phyloP scores from a whole-genome alignment of 108 stramenopile species.

The Pseudonitzschia multiseries region DNA sequence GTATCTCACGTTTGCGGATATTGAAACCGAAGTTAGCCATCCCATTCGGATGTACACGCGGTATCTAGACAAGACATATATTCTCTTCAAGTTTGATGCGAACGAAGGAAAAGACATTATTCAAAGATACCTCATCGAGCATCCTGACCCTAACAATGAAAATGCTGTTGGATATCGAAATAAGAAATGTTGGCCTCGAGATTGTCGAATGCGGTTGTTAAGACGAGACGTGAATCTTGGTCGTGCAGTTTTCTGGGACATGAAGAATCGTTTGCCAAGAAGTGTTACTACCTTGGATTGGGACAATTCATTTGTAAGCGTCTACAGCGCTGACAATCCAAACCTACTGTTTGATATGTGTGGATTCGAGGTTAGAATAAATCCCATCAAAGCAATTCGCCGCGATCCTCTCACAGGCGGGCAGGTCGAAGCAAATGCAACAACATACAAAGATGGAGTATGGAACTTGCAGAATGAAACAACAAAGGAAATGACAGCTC shows the following conservation, averaged over 20 bases:
- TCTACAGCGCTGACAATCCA: constrained; percentile 98
- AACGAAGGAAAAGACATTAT: constrained; percentile 96
- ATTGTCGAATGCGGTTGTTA: constrained; percentile 97
- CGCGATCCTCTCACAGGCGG: constrained; percentile 57
- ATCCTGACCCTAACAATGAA: constrained; percentile 99
- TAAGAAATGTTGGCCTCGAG: constrained; percentile 99
- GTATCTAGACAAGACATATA: constrained; percentile 98
- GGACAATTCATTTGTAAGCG: constrained; percentile 97
- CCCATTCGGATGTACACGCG: constrained; percentile 98
- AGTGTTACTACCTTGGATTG: constrained; percentile 96
- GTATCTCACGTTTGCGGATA: constrained; percentile 93
- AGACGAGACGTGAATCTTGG: constrained; percentile 99
- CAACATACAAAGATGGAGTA: constrained; percentile 95
- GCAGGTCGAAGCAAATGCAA: constrained; percentile 27
- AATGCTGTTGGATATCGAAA: constrained; percentile 99
- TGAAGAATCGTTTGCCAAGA: constrained; percentile 97
- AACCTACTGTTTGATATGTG: constrained; percentile 99
- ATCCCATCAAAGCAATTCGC: constrained; percentile 82
- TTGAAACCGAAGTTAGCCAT: constrained; percentile 93
- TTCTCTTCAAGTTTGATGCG: constrained; percentile 93
- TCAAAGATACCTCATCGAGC: constrained; percentile 97
- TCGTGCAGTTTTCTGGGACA: constrained; percentile 97
- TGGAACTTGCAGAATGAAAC: constrained; percentile 99
- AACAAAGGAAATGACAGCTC: constrained; percentile 99
- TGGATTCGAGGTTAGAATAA: constrained; percentile 97